phyloP scores from a whole-genome alignment of 441 rosid species.

The Corymbia calophylla region DNA sequence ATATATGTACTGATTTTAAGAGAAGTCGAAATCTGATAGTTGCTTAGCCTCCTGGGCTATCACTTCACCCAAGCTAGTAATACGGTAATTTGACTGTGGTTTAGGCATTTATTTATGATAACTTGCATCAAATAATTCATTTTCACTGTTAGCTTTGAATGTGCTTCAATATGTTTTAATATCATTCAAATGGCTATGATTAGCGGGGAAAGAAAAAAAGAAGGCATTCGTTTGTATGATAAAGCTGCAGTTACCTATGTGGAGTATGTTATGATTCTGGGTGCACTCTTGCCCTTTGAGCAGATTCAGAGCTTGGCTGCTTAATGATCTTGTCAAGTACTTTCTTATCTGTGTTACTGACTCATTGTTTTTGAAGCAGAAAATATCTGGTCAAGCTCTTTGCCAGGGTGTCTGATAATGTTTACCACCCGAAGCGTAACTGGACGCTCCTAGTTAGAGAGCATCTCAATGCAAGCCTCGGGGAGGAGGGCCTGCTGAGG shows the following conservation, averaged over 20 bases:
- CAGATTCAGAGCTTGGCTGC: not conserved
- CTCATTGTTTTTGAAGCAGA: not conserved
- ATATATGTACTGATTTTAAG: not conserved
- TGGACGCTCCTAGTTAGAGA: conserved; percentile 4
- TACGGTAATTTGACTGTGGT: not conserved
- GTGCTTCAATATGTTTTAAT: not conserved
- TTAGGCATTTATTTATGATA: not conserved
- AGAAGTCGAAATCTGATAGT: not conserved
- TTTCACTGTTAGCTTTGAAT: not conserved
- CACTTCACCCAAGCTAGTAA: not conserved
- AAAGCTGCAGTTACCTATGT: not conserved
- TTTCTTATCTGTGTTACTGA: not conserved
- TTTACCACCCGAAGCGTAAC: conserved; percentile 6
- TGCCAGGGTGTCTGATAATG: not conserved
- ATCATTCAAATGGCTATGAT: not conserved
- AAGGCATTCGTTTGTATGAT: not conserved
- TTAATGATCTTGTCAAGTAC: not conserved
- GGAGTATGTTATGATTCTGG: not conserved
- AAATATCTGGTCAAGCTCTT: conserved; percentile 6
- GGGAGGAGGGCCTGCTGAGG: conserved; percentile 2
- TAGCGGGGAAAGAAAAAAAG: not conserved
- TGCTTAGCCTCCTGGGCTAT: not conserved
- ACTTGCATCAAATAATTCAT: not conserved
- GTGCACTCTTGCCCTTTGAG: not conserved
- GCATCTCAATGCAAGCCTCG: conserved; percentile 10